Percentiles rank a stretch among this genome's conserved stretches.
phyloP scores from a whole-genome alignment of 495 filamentous ascomycete species.

The Penicillium desertorum region DNA sequence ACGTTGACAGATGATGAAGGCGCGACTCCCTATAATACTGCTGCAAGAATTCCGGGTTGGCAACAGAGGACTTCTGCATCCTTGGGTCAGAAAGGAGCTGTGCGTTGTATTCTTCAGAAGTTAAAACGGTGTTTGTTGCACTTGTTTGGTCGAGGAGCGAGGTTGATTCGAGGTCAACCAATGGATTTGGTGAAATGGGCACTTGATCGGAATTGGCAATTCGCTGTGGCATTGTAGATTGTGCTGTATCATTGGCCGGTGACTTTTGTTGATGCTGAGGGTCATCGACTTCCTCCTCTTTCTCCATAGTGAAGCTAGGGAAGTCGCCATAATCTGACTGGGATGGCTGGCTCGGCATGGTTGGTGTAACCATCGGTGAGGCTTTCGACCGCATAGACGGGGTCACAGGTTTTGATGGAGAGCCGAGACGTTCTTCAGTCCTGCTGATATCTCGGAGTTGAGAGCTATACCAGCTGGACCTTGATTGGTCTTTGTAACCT shows the following conservation, averaged over 20 bases:
- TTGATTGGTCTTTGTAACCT: slow-evolving; percentile 74
- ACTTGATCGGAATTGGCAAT: neutral
- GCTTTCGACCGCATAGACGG: slow-evolving; percentile 6
- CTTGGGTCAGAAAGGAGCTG: slow-evolving; percentile 75
- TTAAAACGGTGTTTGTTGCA: slow-evolving; percentile 52
- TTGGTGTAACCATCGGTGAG: neutral
- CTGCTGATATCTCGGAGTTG: slow-evolving; percentile 54
- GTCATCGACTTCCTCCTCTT: slow-evolving; percentile 14
- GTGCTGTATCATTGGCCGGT: neutral
- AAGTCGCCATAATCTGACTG: slow-evolving; percentile 50
- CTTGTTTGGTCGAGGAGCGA: slow-evolving; percentile 7
- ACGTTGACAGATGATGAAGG: slow-evolving; percentile 89
- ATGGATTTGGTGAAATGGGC: slow-evolving; percentile 6
- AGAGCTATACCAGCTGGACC: slow-evolving; percentile 73
- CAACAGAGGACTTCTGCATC: slow-evolving; percentile 79
- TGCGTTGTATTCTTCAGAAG: slow-evolving; percentile 89
- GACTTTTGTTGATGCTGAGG: neutral
- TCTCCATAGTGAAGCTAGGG: slow-evolving; percentile 38
- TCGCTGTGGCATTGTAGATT: neutral
- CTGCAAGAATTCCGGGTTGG: slow-evolving; percentile 87
- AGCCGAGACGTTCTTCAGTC: slow-evolving; percentile 4
- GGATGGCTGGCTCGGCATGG: slow-evolving; percentile 11
- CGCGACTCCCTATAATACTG: slow-evolving; percentile 93
- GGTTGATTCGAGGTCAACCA: slow-evolving; percentile 6
- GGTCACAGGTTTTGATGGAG: slow-evolving; percentile 9